Percentiles rank a stretch among this genome's conserved stretches.
These are phyloP conservation scores for Penicillium argentinense DNA, from an alignment of 495 filamentous ascomycete species.

Conservation along the genomic window DNA sequence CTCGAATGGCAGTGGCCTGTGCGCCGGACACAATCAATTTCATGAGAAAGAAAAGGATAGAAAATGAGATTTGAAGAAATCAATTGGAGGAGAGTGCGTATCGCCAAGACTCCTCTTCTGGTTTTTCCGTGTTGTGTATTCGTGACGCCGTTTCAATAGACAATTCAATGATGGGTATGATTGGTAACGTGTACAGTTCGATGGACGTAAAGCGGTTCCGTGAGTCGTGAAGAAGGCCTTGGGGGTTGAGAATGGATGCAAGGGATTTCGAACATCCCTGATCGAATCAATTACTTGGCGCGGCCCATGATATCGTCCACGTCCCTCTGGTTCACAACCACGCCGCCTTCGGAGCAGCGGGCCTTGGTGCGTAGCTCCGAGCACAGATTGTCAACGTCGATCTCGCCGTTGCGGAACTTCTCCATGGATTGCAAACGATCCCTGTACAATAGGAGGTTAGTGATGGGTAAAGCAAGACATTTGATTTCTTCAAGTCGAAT, in stretches of 20 bases:
- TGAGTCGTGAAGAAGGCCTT: slow-evolving; percentile 22
- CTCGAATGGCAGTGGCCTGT: background rate
- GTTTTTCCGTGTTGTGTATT: slow-evolving; percentile 20
- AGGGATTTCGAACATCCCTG: background rate
- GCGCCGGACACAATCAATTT: background rate
- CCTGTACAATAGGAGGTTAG: slow-evolving; percentile 53
- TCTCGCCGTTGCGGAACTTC: slow-evolving; percentile 79
- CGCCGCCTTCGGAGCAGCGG: slow-evolving; percentile 87
- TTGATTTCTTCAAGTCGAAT: background rate
- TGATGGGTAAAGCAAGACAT: background rate
- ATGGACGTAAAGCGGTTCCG: slow-evolving; percentile 14
- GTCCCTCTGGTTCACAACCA: slow-evolving; percentile 88
- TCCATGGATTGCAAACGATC: slow-evolving; percentile 87
- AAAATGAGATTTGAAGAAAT: no score
- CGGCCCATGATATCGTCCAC: slow-evolving; percentile 77
- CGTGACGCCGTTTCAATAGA: slow-evolving; percentile 33
- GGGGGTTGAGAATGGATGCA: background rate
- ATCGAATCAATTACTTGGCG: slow-evolving; percentile 25
- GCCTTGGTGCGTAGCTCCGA: slow-evolving; percentile 94
- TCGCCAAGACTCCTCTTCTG: slow-evolving; percentile 6
- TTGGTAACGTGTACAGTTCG: slow-evolving; percentile 21
- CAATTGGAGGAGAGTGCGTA: background rate
- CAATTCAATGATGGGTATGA: slow-evolving; percentile 30
- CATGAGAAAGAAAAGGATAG: background rate
- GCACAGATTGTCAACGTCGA: slow-evolving; percentile 92